Conservation (phyloP, 345 rosid genomes). For the Cardamine chenopodiifolia region DNA sequence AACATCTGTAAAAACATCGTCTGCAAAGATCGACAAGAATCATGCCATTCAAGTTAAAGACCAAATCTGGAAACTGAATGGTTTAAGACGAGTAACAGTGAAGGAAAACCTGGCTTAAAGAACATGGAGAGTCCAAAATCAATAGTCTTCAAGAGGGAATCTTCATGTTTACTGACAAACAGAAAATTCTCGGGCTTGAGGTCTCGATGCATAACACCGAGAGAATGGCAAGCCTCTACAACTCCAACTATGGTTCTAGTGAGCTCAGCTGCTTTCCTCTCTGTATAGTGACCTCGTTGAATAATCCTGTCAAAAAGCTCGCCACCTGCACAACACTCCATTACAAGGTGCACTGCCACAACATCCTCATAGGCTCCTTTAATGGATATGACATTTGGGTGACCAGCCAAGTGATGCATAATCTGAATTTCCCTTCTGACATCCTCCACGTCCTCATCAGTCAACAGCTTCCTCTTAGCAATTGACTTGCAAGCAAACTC, state of each 20-base stretch:
- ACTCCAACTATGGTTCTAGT: conserved; percentile 83
- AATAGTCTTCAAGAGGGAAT: conserved; percentile 77
- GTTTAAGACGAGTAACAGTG: not conserved
- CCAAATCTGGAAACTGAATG: not conserved
- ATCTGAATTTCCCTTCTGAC: conserved; percentile 88
- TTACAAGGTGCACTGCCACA: conserved; percentile 79
- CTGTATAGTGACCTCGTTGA: conserved; percentile 81
- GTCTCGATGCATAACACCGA: conserved; percentile 92
- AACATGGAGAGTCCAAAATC: conserved; percentile 89
- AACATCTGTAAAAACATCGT: conserved; percentile 73
- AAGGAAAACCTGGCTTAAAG: conserved; percentile 71
- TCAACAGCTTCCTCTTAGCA: conserved; percentile 78
- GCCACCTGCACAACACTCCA: conserved; percentile 91
- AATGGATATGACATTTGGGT: conserved; percentile 74
- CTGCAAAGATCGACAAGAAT: conserved; percentile 43
- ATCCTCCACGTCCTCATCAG: conserved; percentile 86
- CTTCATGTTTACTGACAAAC: conserved; percentile 68
- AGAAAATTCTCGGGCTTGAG: conserved; percentile 91
- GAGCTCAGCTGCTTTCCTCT: conserved; percentile 84
- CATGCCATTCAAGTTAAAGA: conserved; percentile 7
- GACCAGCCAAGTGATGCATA: conserved; percentile 90
- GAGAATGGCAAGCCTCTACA: conserved; percentile 83
- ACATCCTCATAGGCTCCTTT: conserved; percentile 87
- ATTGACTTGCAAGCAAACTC: conserved; percentile 88
- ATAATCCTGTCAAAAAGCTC: conserved; percentile 92